Evolutionary conservation across 495 filamentous ascomycete genomes (phyloP), one percentile per base, ranked within the genome.

Genomic region (Xylaria longipes): DNA sequence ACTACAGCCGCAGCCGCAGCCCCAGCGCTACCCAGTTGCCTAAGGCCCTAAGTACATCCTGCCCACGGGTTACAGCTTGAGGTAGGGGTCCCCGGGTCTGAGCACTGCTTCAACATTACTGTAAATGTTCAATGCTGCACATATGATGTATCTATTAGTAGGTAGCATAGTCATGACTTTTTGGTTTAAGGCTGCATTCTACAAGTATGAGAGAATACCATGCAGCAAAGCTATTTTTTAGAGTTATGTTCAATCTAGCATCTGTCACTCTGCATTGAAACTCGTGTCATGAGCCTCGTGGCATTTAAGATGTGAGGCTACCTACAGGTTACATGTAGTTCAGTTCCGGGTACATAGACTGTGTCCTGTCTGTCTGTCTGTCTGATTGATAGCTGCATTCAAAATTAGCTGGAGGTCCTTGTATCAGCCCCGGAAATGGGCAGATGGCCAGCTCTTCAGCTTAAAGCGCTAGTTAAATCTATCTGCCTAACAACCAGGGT

Each of bases 371-470:
- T 8, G 45, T 48, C n/a, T 20, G n/a, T n/a, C n/a, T n/a, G n/a
- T n/a, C 22, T 8, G 20, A 2, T 25, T 8, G 20, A 9, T 11
- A 52, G 25, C n/a, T 27, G 48, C 46, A 50, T 22, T n/a, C 45
- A 46, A 46, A 8, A n/a, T n/a, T n/a, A 22, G 15, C 41, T 17
- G 2, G 37, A 6, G 20, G 20, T 3, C 17, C 45, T n/a, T n/a
- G 45, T 48, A 54, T 58, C 29, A 62, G 58, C 37, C 58, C 37
- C 2, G 35, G 37, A 41, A 39, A 17, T 29, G 35, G 57, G 20
- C 57, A 14, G 22, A 22, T 22, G 27, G 48, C 48, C 57, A 43
- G 35, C 60, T 27, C 14, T 46, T 46, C 62, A 65, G 62, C 62
- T 45, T 0, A 12, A 22, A 9, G 50, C 50, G 50, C 50, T 27